These are phyloP conservation scores for Aspergillus ustus DNA, from an alignment of 2,329 filamentous ascomycete species.

Conservation along the genomic window DNA sequence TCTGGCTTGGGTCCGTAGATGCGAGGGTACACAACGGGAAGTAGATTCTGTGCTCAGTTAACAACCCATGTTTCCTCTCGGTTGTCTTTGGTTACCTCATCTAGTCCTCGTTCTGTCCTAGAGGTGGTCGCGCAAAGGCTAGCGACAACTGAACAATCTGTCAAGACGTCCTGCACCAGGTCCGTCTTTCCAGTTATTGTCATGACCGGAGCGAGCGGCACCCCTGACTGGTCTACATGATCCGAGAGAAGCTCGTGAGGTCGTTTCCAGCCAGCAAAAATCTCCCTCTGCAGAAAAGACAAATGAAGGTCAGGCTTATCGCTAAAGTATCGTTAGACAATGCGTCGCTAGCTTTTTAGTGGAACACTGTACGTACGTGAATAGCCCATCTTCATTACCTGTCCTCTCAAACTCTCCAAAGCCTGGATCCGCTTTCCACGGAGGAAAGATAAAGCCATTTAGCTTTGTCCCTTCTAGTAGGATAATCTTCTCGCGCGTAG, in stretches of 20 bases:
- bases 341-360: slow-evolving; percentile 6
- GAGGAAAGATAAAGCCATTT: slow-evolving; percentile 81
- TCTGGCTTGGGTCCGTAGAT: slow-evolving; percentile 63
- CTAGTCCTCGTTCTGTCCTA: slow-evolving; percentile 69
- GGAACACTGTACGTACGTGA: slow-evolving; percentile 57
- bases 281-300: slow-evolving; percentile 72
- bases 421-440: slow-evolving; percentile 72
- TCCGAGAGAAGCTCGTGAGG: slow-evolving; percentile 68
- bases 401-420: slow-evolving; percentile 65
- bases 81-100: slow-evolving; percentile 59
- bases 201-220: slow-evolving; percentile 57
- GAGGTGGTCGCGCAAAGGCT: slow-evolving; percentile 84
- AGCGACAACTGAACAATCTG: slow-evolving; percentile 95
- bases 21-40: slow-evolving; percentile 76
- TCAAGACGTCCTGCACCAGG: slow-evolving; percentile 91
- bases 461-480: slow-evolving; percentile 77
- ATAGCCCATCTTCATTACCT: slow-evolving; percentile 57
- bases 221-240: slow-evolving; percentile 32
- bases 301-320: slow-evolving; percentile 73
- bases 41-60: slow-evolving; percentile 62
- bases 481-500: slow-evolving; percentile 75
- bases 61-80: background rate
- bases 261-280: slow-evolving; percentile 84
- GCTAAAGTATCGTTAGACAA: slow-evolving; percentile 49
- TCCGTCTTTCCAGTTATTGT: slow-evolving; percentile 66